phyloP scores from a whole-genome alignment of 202 grass and related monocot genomes.

The Panicum hallii region DNA sequence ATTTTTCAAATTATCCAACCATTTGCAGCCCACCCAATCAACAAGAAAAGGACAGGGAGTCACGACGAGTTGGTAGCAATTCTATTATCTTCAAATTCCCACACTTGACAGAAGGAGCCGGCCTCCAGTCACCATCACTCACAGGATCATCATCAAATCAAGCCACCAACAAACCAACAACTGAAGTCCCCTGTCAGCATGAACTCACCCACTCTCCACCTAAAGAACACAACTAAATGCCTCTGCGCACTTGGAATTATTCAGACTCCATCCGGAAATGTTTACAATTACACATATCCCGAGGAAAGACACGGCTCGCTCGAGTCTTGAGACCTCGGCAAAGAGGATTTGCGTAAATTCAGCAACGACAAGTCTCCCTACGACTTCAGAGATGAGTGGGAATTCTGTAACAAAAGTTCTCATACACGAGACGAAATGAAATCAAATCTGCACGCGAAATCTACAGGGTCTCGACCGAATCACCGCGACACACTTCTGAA shows the following conservation, averaged over 20 bases:
- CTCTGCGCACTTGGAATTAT: not conserved
- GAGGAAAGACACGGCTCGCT: not conserved
- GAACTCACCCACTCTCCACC: not conserved
- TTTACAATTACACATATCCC: not conserved
- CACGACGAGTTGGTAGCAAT: not conserved
- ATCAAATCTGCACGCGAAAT: not conserved
- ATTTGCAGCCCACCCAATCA: slow-evolving; percentile 22
- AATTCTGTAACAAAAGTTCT: not conserved
- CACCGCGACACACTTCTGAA: not conserved
- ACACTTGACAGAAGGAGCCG: not conserved
- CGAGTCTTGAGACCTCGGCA: not conserved
- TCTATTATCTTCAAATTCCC: not conserved
- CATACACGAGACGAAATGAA: not conserved
- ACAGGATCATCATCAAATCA: not conserved
- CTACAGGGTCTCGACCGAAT: not conserved
- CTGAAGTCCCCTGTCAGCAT: not conserved
- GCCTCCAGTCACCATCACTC: not conserved
- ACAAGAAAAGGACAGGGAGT: not conserved
- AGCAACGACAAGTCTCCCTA: not conserved
- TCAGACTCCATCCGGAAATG: not conserved
- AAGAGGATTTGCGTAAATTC: not conserved
- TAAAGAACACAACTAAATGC: not conserved
- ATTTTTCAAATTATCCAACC: slow-evolving; percentile 10
- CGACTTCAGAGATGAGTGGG: not conserved
- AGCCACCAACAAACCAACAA: not conserved